Percentiles rank a stretch among this genome's conserved stretches.
Conservation (phyloP, 202 grass and related monocot genomes). For the Dendrocalamus latiflorus region DNA sequence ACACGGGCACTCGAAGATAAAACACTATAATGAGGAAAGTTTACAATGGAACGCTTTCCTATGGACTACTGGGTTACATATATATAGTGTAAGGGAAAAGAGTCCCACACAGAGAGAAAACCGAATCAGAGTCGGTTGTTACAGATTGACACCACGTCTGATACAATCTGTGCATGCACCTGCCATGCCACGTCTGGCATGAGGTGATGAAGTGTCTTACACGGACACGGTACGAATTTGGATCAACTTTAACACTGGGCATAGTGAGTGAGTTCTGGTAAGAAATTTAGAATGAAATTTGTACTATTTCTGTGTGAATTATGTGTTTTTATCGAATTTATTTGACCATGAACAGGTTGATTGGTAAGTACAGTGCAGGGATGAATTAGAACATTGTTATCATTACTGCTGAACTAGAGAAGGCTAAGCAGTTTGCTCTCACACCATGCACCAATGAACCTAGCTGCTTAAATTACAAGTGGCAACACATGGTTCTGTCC, state of each 20-base stretch:
- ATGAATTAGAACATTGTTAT: conserved; percentile 38
- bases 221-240: too few relatives aligned
- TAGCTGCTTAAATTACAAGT: neutral
- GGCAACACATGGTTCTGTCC: neutral
- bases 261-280: conserved; percentile 36
- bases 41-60: too few relatives aligned
- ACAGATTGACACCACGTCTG: too few relatives aligned
- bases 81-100: too few relatives aligned
- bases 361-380: conserved; percentile 37
- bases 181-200: too few relatives aligned
- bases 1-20: too few relatives aligned
- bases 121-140: too few relatives aligned
- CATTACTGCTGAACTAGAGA: conserved; percentile 33
- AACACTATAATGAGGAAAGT: too few relatives aligned
- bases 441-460: neutral
- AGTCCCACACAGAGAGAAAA: too few relatives aligned
- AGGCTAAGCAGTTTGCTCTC: conserved; percentile 25
- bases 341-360: conserved; percentile 33
- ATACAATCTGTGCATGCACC: too few relatives aligned
- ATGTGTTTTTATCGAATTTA: conserved; percentile 2
- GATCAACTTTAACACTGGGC: neutral
- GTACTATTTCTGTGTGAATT: neutral
- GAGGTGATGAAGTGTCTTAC: too few relatives aligned
- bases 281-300: conserved; percentile 17
- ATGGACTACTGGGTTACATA: too few relatives aligned